Base-by-base conservation (phyloP, 2,329 filamentous ascomycete genomes). In the Aspergillus brasiliensis region DNA sequence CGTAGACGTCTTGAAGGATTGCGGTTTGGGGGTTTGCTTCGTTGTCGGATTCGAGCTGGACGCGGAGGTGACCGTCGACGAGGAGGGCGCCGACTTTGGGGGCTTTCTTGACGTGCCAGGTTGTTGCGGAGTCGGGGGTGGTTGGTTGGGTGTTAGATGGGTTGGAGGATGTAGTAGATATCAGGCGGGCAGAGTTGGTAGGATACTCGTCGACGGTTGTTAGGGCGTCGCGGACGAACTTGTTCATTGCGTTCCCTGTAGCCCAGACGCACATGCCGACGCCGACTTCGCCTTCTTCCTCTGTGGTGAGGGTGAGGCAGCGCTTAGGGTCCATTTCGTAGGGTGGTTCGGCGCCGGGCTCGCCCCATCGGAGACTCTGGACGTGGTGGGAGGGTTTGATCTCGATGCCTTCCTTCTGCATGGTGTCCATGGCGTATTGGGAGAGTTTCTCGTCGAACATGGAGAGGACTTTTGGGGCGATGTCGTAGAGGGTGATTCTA, bases 201-300 rank as follows among this genome's bases (percentile, higher is more conserved):
- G 78, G 78, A 47, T 77, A 77, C 3, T 65, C 60, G 3, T 72
- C 65, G 15, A 79, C 67, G 21, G 70, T 64, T 40, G 69, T 59
- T 2, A 77, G 63, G 1, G 69, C 62, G 5, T 71, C 31, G 7
- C 65, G 62, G 31, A 77, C 57, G 19, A 77, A 70, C 42, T 70
- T 69, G 46, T 73, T 73, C 73, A 75, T 74, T 2, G 71, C 67
- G 28, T 76, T 77, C 0, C 75, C 75, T 0, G 75, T 77, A 13
- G 77, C 82, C 85, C 85, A 88, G 8, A 87, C 84, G 57, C 77
- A 84, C 83, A 87, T 85, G 1, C 84, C 84, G 0, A 85, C 77
- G 0, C 84, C 84, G 2, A 85, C 73, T 48, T 86, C 83, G 1
- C 84, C 85, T 58, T 85, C 81, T 64, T 87, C 84, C 60, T 83